Evolutionary conservation across 805 yeast species (phyloP), one percentile per base, ranked within the genome.

Genomic region (Candida anglica): DNA sequence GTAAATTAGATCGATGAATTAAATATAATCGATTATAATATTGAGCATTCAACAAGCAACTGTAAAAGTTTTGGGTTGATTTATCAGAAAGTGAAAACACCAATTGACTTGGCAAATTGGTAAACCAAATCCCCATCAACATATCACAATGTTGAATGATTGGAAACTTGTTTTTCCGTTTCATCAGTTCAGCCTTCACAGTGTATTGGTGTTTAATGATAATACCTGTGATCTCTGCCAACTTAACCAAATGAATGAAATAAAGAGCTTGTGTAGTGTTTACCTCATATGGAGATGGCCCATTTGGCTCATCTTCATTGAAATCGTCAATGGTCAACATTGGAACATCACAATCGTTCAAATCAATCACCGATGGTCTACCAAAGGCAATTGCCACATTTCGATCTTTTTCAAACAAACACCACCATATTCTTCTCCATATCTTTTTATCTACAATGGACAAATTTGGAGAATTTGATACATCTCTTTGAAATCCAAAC

Each of bases 381-480:
- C 93, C 89, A 56, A 79, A 78, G 0, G 88, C 86, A 32, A 81
- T 71, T 2, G 88, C 78, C 7, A 79, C 76, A 26, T 74, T 65
- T 16, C 86, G 62, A 55, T 85, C 95, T 45, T 85, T 78, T 38
- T 77, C 74, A 52, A 79, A 81, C 15, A 86, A 58, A 41, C 77
- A 66, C 94, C 94, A 85, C 86, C 88, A 85, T 10, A 82, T 66
- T 27, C 88, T 63, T 43, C 81, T 71, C 71, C 81, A 77, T 25
- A 78, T 51, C 39, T 73, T 73, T 45, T 60, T 62, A 28, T 66
- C 62, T 31, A 55, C 36, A 17, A 58, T 47, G 30, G 73, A 68
- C 15, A 66, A 51, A 13, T 52, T 53, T 19, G 71, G 54, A 30
- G 72, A 56, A 18, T 50, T 54, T 15, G 63, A 58, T 26, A 74